A percentile compares a stretch with the other conserved stretches of the same genome.
These are phyloP conservation scores for Lecanicillium sp. DNA, from an alignment of 2,329 filamentous ascomycete genomes.

Conservation along the genomic window DNA sequence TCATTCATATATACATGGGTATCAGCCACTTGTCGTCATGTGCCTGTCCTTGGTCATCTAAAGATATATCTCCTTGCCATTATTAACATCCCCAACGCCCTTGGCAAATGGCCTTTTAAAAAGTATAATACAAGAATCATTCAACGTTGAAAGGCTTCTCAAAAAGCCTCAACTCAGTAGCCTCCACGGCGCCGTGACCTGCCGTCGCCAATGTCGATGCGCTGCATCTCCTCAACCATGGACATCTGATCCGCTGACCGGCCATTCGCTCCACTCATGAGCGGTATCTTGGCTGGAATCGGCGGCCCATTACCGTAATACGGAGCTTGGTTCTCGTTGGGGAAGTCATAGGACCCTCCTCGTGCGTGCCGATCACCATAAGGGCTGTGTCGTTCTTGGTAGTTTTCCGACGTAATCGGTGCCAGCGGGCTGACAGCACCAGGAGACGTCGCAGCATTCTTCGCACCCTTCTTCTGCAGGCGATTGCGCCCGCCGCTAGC, in stretches of 20 bases:
- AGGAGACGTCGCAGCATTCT: slow-evolving; percentile 31
- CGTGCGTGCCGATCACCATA: slow-evolving; percentile 31
- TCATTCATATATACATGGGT: too few species aligned
- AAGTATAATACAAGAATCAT: slow-evolving; percentile 9
- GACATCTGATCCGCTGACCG: slow-evolving; percentile 38
- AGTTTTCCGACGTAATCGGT: slow-evolving; percentile 44
- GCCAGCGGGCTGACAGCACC: slow-evolving; percentile 41
- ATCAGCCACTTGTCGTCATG: too few species aligned
- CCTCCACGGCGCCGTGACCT: slow-evolving; percentile 44
- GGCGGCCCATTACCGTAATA: slow-evolving; percentile 40
- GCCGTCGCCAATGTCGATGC: slow-evolving; percentile 57
- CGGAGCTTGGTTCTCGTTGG: slow-evolving; percentile 42
- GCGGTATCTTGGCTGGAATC: slow-evolving; percentile 63
- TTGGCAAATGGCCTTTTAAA: slow-evolving; percentile 3
- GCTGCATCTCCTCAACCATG: slow-evolving; percentile 63
- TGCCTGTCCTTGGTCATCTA: too few species aligned
- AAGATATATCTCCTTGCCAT: too few species aligned
- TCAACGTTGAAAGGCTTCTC: background rate
- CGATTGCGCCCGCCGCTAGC: slow-evolving; percentile 43
- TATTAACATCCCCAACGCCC: background rate
- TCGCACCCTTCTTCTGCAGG: slow-evolving; percentile 56
- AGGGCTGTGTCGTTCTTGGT: slow-evolving; percentile 34
- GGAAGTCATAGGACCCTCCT: slow-evolving; percentile 44
- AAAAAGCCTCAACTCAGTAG: slow-evolving; percentile 20
- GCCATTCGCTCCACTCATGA: slow-evolving; percentile 40